Conservation (phyloP, 2,329 filamentous ascomycete species). For the Rugonectria rugulosa region DNA sequence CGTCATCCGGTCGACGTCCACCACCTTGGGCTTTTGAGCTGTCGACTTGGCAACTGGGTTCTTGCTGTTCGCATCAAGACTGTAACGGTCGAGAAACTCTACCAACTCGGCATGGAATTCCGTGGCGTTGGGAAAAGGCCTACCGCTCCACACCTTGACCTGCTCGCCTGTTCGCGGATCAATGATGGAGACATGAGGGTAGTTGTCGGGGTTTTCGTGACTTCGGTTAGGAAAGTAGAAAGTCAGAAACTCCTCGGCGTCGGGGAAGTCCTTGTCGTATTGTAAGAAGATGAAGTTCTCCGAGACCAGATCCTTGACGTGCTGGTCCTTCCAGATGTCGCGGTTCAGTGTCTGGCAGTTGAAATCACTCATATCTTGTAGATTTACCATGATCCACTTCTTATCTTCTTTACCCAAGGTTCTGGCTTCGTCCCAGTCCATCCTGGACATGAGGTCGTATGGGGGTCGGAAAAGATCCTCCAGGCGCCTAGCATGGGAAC, state of each 20-base stretch:
- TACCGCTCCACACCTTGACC: constrained; percentile 93
- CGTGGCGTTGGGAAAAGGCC: constrained; percentile 74
- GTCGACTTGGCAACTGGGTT: constrained; percentile 81
- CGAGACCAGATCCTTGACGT: constrained; percentile 79
- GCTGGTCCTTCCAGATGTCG: constrained; percentile 91
- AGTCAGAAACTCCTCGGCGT: constrained; percentile 81
- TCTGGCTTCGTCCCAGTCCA: constrained; percentile 85
- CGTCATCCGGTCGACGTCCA: constrained; percentile 87
- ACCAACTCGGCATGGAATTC: constrained; percentile 93
- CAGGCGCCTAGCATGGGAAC: constrained; percentile 75
- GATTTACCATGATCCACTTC: constrained; percentile 96
- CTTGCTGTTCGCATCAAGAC: constrained; percentile 84
- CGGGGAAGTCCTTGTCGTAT: constrained; percentile 84
- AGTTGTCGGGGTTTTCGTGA: constrained; percentile 85
- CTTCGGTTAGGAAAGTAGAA: constrained; percentile 81
- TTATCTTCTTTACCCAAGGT: constrained; percentile 84
- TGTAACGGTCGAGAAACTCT: constrained; percentile 98
- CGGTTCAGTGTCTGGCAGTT: constrained; percentile 93
- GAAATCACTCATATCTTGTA: constrained; percentile 93
- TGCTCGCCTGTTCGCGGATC: constrained; percentile 96
- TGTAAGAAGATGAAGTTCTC: constrained; percentile 98
- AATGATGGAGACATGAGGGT: constrained; percentile 94
- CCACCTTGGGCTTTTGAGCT: constrained; percentile 70
- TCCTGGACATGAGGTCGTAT: constrained; percentile 83
- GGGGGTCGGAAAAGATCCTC: constrained; percentile 94